Conservation (phyloP, 129 eudicot genomes). For the Sambucus nigra region DNA sequence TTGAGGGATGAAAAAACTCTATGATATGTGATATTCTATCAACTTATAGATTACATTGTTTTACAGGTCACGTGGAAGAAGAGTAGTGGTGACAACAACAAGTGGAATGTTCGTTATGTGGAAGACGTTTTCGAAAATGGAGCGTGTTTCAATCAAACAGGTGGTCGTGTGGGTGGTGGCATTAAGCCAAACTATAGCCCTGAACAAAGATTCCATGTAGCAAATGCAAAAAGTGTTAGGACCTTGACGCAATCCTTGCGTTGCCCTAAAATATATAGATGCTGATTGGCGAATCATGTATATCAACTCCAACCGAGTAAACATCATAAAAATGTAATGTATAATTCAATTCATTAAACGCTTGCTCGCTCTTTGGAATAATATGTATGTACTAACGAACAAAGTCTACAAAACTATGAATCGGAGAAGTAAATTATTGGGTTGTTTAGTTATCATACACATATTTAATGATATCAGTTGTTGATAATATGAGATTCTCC, state of each 20-base stretch:
- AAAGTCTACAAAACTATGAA: no score
- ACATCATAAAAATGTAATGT: not conserved
- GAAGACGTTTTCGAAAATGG: constrained; percentile 50
- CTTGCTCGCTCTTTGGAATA: not conserved
- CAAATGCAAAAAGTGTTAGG: constrained; percentile 29
- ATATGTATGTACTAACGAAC: no score
- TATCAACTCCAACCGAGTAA: not conserved
- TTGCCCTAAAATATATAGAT: constrained; percentile 27
- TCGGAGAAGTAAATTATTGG: no score
- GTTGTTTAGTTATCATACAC: not conserved
- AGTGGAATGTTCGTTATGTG: constrained; percentile 27
- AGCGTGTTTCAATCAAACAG: constrained; percentile 27
- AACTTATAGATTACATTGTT: not conserved
- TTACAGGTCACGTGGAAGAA: constrained; percentile 39
- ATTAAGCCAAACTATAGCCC: constrained; percentile 35
- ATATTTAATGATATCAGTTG: no score
- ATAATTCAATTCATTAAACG: no score
- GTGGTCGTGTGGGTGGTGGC: not conserved
- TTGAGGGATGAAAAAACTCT: not conserved
- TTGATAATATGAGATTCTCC: no score
- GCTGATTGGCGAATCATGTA: constrained; percentile 12
- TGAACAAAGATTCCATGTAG: constrained; percentile 38
- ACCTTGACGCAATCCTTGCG: constrained; percentile 25
- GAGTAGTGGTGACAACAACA: not conserved
- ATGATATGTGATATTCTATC: not conserved